Base-by-base conservation (phyloP, 2,329 filamentous ascomycete genomes). In the Claviceps sorghi region DNA sequence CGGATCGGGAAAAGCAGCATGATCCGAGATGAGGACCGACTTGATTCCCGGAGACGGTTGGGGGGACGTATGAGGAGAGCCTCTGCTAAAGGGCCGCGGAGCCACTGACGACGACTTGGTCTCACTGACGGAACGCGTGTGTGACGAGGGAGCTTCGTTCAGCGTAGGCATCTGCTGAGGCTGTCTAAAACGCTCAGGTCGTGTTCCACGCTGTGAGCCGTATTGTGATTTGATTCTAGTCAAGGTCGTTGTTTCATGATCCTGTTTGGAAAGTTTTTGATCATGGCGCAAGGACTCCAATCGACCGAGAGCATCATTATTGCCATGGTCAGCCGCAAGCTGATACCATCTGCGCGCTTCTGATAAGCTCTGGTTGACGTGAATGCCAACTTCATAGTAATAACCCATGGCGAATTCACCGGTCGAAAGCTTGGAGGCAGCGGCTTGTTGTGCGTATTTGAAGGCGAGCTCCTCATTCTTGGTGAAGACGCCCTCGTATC, bases 401-500 rank as follows among this genome's bases (percentile, higher is more conserved):
- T 98, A 98, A 11, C 91, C 91, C 74, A 98, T 80, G 29, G 93
- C 93, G 63, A 98, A 98, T 66, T 97, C 89, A 48, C 90, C 93
- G 0, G 90, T 97, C 0, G 88, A 77, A 48, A 97, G 76, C 52
- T 89, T 89, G 41, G 82, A 79, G 49, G 80, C 75, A 9, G 93
- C 91, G 11, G 93, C 93, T 58, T 91, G 80, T 60, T 91, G 81
- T 1, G 93, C 93, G 63, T 95, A 97, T 50, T 82, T 84, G 68
- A 87, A 98, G 7, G 93, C 91, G 48, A 97, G 72, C 64, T 91
- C 86, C 68, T 98, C 93, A 62, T 96, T 97, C 75, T 97, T 97
- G 55, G 87, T 80, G 63, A 98, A 96, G 7, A 94, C 77, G 22
- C 84, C 85, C 59, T 97, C 91, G 58, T 93, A 90, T 2, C 93